Conservation (phyloP, 352 stramenopile species). For the Phytopythium montanum region DNA sequence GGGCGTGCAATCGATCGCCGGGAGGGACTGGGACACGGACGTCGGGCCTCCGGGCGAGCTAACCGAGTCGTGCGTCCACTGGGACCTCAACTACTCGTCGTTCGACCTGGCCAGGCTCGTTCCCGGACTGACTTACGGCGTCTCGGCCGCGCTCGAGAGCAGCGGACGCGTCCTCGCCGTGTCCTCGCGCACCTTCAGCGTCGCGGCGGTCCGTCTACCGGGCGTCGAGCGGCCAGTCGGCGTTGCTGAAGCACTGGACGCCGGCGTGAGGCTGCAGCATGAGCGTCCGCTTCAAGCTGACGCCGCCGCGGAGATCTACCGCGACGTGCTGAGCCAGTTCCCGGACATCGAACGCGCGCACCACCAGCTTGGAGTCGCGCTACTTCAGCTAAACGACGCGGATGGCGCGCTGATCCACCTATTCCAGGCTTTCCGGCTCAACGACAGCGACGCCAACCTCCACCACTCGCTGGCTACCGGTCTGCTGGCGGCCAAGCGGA, state of each 20-base stretch:
- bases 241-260: constrained; percentile 38
- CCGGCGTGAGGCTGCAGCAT: constrained; percentile 36
- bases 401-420: constrained; percentile 31
- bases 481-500: constrained; percentile 30
- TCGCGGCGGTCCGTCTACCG: constrained; percentile 38
- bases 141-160: constrained; percentile 52
- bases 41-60: constrained; percentile 15
- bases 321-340: constrained; percentile 44
- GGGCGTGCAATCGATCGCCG: constrained; percentile 41
- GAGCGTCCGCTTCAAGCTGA: constrained; percentile 11
- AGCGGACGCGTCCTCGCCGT: constrained; percentile 44
- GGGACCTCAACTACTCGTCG: constrained; percentile 39
- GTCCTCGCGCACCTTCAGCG: constrained; percentile 61
- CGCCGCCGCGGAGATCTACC: constrained; percentile 41
- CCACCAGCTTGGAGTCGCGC: constrained; percentile 44
- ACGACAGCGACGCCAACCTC: constrained; percentile 42
- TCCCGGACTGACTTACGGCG: constrained; percentile 43
- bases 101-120: constrained; percentile 59
- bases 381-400: constrained; percentile 38
- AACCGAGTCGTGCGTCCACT: constrained; percentile 58
- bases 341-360: constrained; percentile 39
- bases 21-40: constrained; percentile 13
- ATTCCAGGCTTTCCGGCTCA: constrained; percentile 32
- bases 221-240: constrained; percentile 26
- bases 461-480: constrained; percentile 56